These are phyloP conservation scores for Borovskyia barvae DNA, from an alignment of 208 protist species.

Conservation along the genomic window DNA sequence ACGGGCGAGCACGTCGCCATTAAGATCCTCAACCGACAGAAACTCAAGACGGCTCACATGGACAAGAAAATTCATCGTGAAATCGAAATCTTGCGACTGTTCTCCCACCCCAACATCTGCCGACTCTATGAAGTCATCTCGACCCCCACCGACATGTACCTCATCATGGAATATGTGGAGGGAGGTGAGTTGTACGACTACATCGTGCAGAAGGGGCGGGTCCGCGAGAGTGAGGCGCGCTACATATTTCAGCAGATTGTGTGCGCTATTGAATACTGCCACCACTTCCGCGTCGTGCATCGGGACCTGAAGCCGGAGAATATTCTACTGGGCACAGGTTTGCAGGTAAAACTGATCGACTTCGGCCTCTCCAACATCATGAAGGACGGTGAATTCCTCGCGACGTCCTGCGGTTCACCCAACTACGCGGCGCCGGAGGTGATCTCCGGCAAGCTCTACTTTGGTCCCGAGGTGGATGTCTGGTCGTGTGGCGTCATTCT, in stretches of 20 bases:
- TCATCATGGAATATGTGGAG: slow-evolving; percentile 99
- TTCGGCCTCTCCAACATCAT: slow-evolving; percentile 95
- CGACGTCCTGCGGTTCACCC: slow-evolving; percentile 92
- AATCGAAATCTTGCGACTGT: slow-evolving; percentile 98
- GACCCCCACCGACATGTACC: slow-evolving; percentile 97
- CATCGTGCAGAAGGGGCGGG: slow-evolving; percentile 96
- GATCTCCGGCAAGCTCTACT: slow-evolving; percentile 92
- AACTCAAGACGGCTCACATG: slow-evolving; percentile 94
- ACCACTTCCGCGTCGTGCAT: slow-evolving; percentile 93
- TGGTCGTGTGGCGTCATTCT: slow-evolving; percentile 96
- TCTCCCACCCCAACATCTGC: slow-evolving; percentile 99
- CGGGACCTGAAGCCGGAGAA: slow-evolving; percentile 95
- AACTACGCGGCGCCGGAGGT: slow-evolving; percentile 96
- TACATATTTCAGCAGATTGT: slow-evolving; percentile 99
- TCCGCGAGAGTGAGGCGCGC: slow-evolving; percentile 93
- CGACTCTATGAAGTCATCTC: slow-evolving; percentile 98
- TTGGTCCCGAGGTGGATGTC: slow-evolving; percentile 92
- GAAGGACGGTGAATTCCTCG: slow-evolving; percentile 87
- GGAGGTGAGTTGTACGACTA: slow-evolving; percentile 99
- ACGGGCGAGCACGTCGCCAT: slow-evolving; percentile 97
- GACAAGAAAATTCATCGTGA: slow-evolving; percentile 95
- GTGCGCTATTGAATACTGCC: slow-evolving; percentile 98
- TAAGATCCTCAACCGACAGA: slow-evolving; percentile 99
- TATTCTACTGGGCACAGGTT: slow-evolving; percentile 81
- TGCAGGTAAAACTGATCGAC: slow-evolving; percentile 94